phyloP scores from a whole-genome alignment of 306 rosid species.

The Spatholobus suberectus region DNA sequence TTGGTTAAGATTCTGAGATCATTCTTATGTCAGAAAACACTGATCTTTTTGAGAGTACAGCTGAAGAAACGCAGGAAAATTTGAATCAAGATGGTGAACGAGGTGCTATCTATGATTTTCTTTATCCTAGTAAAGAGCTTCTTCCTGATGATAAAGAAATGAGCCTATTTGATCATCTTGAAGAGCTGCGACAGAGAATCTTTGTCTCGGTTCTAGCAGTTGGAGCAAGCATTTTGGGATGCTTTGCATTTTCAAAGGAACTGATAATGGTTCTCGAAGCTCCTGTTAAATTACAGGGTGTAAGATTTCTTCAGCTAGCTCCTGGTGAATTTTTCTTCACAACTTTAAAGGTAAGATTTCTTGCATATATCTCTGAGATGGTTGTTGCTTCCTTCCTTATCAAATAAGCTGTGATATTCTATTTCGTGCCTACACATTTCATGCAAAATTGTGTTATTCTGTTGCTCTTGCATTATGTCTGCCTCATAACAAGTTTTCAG shows the following conservation, averaged over 20 bases:
- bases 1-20: conserved; percentile 33
- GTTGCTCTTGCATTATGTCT: conserved; percentile 17
- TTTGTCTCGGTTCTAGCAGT: conserved; percentile 82
- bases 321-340: conserved; percentile 99
- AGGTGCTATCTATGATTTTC: conserved; percentile 66
- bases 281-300: conserved; percentile 91
- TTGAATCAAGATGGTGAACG: conserved; percentile 50
- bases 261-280: conserved; percentile 78
- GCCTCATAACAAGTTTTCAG: not conserved
- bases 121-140: conserved; percentile 87
- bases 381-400: conserved; percentile 18
- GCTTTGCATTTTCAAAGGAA: conserved; percentile 92
- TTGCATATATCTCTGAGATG: not conserved
- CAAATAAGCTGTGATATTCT: not conserved
- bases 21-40: conserved; percentile 26
- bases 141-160: conserved; percentile 97
- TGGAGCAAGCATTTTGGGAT: conserved; percentile 82
- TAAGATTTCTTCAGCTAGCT: conserved; percentile 90
- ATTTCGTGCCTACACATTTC: conserved; percentile 9
- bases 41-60: conserved; percentile 47
- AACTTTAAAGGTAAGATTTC: conserved; percentile 71
- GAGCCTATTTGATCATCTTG: conserved; percentile 95
- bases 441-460: conserved; percentile 23
- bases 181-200: conserved; percentile 94
- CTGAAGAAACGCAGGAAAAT: conserved; percentile 51